phyloP scores from a whole-genome alignment of 192 early-diverging fungal species.

The Fimicolochytrium jonesii region DNA sequence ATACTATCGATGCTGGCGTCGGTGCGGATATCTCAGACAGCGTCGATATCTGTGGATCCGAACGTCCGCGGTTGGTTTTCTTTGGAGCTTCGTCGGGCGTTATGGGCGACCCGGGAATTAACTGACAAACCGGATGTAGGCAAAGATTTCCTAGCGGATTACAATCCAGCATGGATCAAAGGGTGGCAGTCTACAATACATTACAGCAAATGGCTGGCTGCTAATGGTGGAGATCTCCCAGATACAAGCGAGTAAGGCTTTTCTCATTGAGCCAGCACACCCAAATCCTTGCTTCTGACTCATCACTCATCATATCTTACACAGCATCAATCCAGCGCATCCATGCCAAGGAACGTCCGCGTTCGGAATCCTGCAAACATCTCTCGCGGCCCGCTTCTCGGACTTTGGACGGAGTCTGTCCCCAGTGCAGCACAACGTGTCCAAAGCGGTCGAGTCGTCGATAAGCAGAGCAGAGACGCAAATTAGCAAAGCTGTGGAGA shows the following conservation, averaged over 20 bases:
- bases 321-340: conserved; percentile 33
- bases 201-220: conserved; percentile 60
- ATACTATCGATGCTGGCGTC: conserved; percentile 63
- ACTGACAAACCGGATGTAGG: conserved; percentile 11
- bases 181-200: conserved; percentile 65
- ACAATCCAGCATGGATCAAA: conserved; percentile 56
- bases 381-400: conserved; percentile 23
- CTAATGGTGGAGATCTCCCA: conserved; percentile 18
- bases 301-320: not conserved
- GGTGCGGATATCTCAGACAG: conserved; percentile 49
- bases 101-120: conserved; percentile 17
- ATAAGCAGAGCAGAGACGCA: not conserved
- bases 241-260: not conserved
- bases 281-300: not conserved
- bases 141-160: conserved; percentile 62
- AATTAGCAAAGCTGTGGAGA: conserved; percentile 11
- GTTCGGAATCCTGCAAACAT: conserved; percentile 25
- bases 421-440: conserved; percentile 19
- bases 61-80: conserved; percentile 1
- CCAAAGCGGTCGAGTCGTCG: conserved; percentile 4
- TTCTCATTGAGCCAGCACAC: not conserved
- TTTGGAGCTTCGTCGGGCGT: not conserved
- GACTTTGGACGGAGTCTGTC: conserved; percentile 26
- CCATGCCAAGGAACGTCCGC: conserved; percentile 39
- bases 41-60: conserved; percentile 21